Conservation (phyloP, 169 alveolate genomes). For the Eimeria acervulina region DNA sequence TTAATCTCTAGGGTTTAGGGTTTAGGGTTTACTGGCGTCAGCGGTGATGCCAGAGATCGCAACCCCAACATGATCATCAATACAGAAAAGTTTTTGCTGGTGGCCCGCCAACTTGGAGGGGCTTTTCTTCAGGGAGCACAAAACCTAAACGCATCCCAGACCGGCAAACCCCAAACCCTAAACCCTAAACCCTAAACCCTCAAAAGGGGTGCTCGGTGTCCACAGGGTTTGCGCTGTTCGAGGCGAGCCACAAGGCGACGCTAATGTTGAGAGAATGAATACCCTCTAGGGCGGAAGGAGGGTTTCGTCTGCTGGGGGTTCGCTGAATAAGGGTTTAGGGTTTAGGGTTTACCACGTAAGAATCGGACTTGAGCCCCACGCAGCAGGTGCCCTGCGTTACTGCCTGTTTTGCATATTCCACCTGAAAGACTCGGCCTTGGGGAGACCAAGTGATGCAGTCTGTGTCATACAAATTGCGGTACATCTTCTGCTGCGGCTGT, state of each 20-base stretch:
- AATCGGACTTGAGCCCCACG: slow-evolving; percentile 83
- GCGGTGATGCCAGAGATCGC: slow-evolving; percentile 99
- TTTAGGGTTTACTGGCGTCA: slow-evolving; percentile 95
- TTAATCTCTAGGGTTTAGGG: background rate
- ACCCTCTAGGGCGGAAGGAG: too few species aligned
- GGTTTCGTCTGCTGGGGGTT: background rate
- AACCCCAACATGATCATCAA: slow-evolving; percentile 98
- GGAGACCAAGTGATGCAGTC: slow-evolving; percentile 86
- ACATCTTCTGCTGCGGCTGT: slow-evolving; percentile 80
- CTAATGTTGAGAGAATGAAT: background rate
- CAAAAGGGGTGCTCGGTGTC: background rate
- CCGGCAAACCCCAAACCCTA: background rate
- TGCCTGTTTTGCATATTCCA: slow-evolving; percentile 84
- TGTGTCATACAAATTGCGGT: slow-evolving; percentile 83
- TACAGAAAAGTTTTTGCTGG: slow-evolving; percentile 97
- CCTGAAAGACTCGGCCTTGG: slow-evolving; percentile 85
- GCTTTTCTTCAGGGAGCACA: slow-evolving; percentile 94
- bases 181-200: slow-evolving; percentile 56
- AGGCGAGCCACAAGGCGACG: background rate
- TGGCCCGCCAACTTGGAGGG: slow-evolving; percentile 95
- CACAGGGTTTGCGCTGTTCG: background rate
- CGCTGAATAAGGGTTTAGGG: slow-evolving; percentile 9
- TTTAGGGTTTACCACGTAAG: slow-evolving; percentile 76
- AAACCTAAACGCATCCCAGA: slow-evolving; percentile 65
- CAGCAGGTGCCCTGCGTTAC: slow-evolving; percentile 85